Evolutionary conservation across 2,329 filamentous ascomycete species (phyloP).

Genomic region (Orbilia ellipsospora): DNA sequence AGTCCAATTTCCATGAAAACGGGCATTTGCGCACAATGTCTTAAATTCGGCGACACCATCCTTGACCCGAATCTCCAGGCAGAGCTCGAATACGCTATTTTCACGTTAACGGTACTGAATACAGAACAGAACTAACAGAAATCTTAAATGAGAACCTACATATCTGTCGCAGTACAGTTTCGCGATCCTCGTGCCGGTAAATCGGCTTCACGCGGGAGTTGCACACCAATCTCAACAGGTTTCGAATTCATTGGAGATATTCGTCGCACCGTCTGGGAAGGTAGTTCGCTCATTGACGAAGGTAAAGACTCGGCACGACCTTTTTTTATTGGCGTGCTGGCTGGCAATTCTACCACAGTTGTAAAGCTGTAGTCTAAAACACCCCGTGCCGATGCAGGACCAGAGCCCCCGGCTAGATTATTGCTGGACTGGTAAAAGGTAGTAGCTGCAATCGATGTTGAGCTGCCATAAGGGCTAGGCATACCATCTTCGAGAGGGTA

Average conservation of each 20-base stretch:
- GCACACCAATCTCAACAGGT: conserved; percentile 29
- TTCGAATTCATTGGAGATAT: conserved; percentile 13
- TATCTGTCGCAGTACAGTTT: conserved; percentile 33
- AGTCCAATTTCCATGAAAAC: conserved; percentile 52
- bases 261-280: conserved; percentile 1
- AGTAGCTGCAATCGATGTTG: conserved; percentile 2
- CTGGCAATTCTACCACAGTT: conserved; percentile 19
- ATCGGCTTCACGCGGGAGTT: conserved; percentile 24
- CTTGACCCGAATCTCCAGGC: conserved; percentile 26
- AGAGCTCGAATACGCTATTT: conserved; percentile 44
- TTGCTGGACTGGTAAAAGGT: conserved; percentile 17
- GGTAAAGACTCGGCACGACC: conserved; percentile 28
- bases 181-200: conserved; percentile 33
- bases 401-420: no score
- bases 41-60: conserved; percentile 40
- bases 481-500: conserved; percentile 45
- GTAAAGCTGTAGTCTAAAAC: not conserved
- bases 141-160: conserved; percentile 24
- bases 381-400: not conserved
- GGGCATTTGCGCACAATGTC: conserved; percentile 37
- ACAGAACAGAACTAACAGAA: no score
- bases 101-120: not conserved
- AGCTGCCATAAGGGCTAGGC: conserved; percentile 29
- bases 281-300: conserved; percentile 1
- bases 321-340: conserved; percentile 23